Base-by-base conservation (phyloP, 2,329 filamentous ascomycete genomes). In the Venturia nashicola region DNA sequence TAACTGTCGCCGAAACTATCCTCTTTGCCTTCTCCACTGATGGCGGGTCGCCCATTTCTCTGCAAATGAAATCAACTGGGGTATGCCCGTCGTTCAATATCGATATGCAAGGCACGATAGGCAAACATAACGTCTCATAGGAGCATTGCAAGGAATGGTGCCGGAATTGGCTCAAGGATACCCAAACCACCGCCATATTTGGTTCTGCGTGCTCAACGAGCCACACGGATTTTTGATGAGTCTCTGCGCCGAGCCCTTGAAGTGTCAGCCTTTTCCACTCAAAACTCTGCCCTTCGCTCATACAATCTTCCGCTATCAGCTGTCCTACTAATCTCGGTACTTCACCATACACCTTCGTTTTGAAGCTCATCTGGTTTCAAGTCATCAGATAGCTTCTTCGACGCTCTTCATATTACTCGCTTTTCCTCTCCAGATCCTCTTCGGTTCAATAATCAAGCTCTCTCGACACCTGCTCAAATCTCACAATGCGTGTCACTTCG, bases 401-500 rank as follows among this genome's bases (percentile, higher is more conserved):
- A 27, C 36, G 9, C 51, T 34, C 14, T 32, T 57, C 34, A 18
- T 43, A 23, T 5, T n/a, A 60, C 39, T 44, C 39, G 59, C 39
- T 60, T 60, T 59, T 39, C 20, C 20, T 51, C 20, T 18, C 44
- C 51, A 55, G 14, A 36, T 3, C 27, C 3, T 23, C 14, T 20
- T 36, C 51, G 18, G 18, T 57, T 57, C 23, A 4, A 12, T 57
- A 36, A 57, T 9, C 32, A 27, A 11, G 18, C n/a, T 11, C 34
- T 14, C 14, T 23, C 34, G 2, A 36, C 51, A 57, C 51, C 27
- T 36, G 14, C 36, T 11, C 18, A 2, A 63, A 40, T 1, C 14
- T 8, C 27, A 63, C 40, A 14, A 63, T 63, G 61, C 61, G 61
- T 59, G 54, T 12, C 61, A 59, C 61, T n/a, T 59, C 42, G 8